Percentiles rank a stretch among this genome's conserved stretches.
Evolutionary conservation across 345 rosid species (phyloP).

Genomic region (Eutrema yunnanense): DNA sequence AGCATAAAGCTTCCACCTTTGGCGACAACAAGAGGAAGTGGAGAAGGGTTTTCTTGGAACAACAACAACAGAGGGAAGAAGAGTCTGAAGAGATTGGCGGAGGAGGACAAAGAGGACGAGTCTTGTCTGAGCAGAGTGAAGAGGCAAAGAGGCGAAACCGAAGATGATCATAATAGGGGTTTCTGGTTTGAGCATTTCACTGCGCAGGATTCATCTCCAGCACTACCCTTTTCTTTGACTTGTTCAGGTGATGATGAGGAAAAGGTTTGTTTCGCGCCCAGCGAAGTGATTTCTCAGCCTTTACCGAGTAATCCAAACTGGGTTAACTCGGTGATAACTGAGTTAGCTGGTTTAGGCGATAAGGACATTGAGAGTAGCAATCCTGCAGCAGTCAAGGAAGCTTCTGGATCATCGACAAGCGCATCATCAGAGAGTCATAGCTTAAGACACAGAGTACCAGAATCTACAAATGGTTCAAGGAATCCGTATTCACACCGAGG

Average conservation of each 20-base stretch:
- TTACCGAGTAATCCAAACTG: slow-evolving; percentile 67
- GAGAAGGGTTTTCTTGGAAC: slow-evolving; percentile 44
- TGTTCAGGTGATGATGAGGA: slow-evolving; percentile 69
- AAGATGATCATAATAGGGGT: slow-evolving; percentile 40
- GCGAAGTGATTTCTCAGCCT: slow-evolving; percentile 63
- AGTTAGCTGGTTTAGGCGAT: slow-evolving; percentile 66
- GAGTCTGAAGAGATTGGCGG: slow-evolving; percentile 82
- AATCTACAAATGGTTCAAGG: slow-evolving; percentile 33
- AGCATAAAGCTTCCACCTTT: slow-evolving; percentile 83
- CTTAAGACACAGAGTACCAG: slow-evolving; percentile 45
- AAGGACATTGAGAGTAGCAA: slow-evolving; percentile 57
- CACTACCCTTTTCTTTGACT: slow-evolving; percentile 64
- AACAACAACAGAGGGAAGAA: slow-evolving; percentile 60
- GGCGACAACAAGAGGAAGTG: slow-evolving; percentile 47
- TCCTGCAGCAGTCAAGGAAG: slow-evolving; percentile 52
- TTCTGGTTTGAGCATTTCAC: slow-evolving; percentile 78
- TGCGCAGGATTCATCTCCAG: slow-evolving; percentile 37
- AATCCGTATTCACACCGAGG: slow-evolving; percentile 42
- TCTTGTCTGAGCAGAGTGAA: slow-evolving; percentile 57
- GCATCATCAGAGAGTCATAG: slow-evolving; percentile 70
- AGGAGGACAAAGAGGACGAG: slow-evolving; percentile 58
- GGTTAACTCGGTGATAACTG: slow-evolving; percentile 65
- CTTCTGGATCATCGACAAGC: slow-evolving; percentile 72
- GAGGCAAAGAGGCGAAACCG: slow-evolving; percentile 56
- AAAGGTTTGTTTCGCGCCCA: slow-evolving; percentile 61